Conservation (phyloP, 805 yeast genomes). For the Myxozyma udenii region DNA sequence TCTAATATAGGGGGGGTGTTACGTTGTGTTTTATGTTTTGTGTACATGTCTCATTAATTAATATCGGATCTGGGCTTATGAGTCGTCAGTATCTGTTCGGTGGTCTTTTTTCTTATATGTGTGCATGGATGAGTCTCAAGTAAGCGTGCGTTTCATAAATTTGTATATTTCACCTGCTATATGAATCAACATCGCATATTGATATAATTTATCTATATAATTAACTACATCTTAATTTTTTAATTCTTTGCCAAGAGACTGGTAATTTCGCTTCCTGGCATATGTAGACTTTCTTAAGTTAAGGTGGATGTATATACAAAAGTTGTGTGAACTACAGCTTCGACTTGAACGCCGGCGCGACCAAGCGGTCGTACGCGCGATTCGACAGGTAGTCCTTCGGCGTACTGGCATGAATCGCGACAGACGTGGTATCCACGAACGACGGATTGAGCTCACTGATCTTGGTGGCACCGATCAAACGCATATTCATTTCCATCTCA, state of each 20-base stretch:
- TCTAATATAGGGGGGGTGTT: background rate
- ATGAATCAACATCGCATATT: no score
- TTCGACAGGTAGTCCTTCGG: slow-evolving; percentile 57
- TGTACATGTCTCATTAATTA: background rate
- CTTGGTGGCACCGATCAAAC: slow-evolving; percentile 67
- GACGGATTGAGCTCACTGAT: slow-evolving; percentile 58
- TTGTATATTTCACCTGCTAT: no score
- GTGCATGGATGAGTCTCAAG: no score
- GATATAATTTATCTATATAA: no score
- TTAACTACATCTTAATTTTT: no score
- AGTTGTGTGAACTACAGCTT: no score
- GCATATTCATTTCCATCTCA: slow-evolving; percentile 74
- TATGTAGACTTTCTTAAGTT: no score
- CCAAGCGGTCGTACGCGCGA: slow-evolving; percentile 56
- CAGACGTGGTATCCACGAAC: slow-evolving; percentile 55
- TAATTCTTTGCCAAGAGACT: no score
- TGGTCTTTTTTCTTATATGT: background rate
- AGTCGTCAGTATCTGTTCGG: background rate
- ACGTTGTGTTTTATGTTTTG: background rate
- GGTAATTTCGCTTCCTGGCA: no score
- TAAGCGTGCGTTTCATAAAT: no score
- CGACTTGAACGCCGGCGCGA: slow-evolving; percentile 50
- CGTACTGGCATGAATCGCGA: slow-evolving; percentile 42
- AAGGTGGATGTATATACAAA: no score
- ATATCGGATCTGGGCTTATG: background rate